Evolutionary conservation across 306 rosid species (phyloP), one percentile per base, ranked within the genome.

Genomic region (Abrus precatorius): DNA sequence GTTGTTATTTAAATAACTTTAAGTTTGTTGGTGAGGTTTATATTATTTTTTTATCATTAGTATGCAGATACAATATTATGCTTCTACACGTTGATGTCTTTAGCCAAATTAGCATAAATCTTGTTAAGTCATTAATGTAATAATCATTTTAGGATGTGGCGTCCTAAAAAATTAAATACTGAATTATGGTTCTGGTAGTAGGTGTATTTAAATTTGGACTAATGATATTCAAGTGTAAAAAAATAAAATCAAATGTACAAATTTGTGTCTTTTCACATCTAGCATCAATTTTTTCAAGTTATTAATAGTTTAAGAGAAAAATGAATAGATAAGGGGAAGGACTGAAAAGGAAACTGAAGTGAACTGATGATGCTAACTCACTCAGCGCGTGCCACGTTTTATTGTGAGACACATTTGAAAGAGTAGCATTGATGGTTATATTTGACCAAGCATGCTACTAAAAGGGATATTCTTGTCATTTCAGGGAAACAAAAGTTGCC

Each of bases 401-500:
- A 40, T 36, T 50, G 79, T 20, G 13, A 43, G 6, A 67, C 60
- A 44, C 4, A 52, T 28, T 12, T 71, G 43, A 71, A 29, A 70
- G 63, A 1, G 78, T 32, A 5, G 56, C 73, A 73, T n/a, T 43
- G n/a, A 68, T 68, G 48, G 47, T 11, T 54, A 57, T 56, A 78
- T 72, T 83, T 83, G 86, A 84, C 86, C 77, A 73, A 73, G 28
- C 63, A 41, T 28, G 27, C 33, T 11, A 4, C 13, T 5, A 30
- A 13, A 12, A 41, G 7, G 88, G 86, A 57, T 49, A 75, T 36
- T 74, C 49, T 2, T 9, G 84, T 60, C 62, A 68, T 12, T 69
- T 29, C 13, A 44, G 0, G 1, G n/a, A 63, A 44, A 75, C 5
- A 3, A 70, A 41, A 20, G 62, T 80, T 69, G 75, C 49, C 60